These are phyloP conservation scores for Ascobolus immersus DNA, from an alignment of 495 filamentous ascomycete species.

Conservation along the genomic window DNA sequence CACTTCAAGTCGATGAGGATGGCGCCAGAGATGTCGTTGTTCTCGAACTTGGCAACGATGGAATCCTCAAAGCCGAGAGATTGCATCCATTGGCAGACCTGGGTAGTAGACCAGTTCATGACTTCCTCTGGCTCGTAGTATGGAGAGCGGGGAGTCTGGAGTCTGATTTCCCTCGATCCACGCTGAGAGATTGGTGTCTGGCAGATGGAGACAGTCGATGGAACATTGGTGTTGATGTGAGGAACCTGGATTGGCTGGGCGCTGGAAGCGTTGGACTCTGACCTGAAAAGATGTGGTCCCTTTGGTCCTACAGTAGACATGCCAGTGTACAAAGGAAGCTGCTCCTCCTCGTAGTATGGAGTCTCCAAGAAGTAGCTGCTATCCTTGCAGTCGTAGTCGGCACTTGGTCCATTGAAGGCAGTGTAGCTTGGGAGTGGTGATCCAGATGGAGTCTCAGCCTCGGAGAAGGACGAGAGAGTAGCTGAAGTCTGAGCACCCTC, in stretches of 20 bases:
- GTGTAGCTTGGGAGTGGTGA: too few species aligned
- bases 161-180: slow-evolving; percentile 15
- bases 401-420: too few species aligned
- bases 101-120: slow-evolving; percentile 36
- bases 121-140: slow-evolving; percentile 32
- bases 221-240: slow-evolving; percentile 6
- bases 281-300: slow-evolving; percentile 74
- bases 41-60: slow-evolving; percentile 57
- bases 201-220: slow-evolving; percentile 14
- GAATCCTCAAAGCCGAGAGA: slow-evolving; percentile 40
- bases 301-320: slow-evolving; percentile 43
- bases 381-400: too few species aligned
- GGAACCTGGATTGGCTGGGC: slow-evolving; percentile 14
- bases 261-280: slow-evolving; percentile 18
- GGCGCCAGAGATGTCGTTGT: slow-evolving; percentile 71
- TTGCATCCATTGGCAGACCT: slow-evolving; percentile 64
- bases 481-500: too few species aligned
- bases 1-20: slow-evolving; percentile 67
- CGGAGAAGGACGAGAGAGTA: slow-evolving; percentile 4
- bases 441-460: background rate
- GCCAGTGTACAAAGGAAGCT: slow-evolving; percentile 17
- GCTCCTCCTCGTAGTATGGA: too few species aligned
- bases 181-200: slow-evolving; percentile 17
- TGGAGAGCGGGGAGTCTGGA: slow-evolving; percentile 16
- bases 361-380: slow-evolving; percentile 10